Conservation (phyloP, 306 rosid genomes). For the Malus orientalis region DNA sequence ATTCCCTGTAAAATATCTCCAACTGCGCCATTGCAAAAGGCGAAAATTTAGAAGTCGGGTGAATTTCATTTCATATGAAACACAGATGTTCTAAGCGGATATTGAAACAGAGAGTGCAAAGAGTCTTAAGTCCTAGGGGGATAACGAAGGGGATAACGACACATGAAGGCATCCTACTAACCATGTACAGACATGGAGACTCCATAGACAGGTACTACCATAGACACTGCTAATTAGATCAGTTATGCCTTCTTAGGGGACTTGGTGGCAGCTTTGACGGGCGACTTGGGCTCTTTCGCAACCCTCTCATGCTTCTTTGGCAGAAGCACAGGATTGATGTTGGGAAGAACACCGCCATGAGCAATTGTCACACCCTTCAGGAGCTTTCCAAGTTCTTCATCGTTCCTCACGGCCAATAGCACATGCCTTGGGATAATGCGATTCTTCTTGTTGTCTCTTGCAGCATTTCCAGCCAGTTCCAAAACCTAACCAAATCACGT, state of each 20-base stretch:
- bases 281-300: constrained; percentile 32
- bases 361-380: constrained; percentile 44
- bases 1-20: neutral
- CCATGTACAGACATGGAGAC: neutral
- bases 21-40: neutral
- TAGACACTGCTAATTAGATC: neutral
- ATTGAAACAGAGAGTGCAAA: neutral
- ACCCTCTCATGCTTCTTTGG: constrained; percentile 27
- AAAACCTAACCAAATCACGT: constrained; percentile 25
- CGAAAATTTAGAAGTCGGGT: neutral
- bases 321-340: constrained; percentile 36
- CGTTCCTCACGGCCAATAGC: constrained; percentile 41
- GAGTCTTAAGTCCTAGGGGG: neutral
- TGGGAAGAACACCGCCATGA: constrained; percentile 40
- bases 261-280: constrained; percentile 26
- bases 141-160: neutral
- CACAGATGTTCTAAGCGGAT: neutral
- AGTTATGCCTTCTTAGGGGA: constrained; percentile 23
- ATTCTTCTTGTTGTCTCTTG: constrained; percentile 42
- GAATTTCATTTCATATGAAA: constrained; percentile 10
- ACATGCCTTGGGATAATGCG: constrained; percentile 42
- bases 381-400: constrained; percentile 47
- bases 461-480: constrained; percentile 56
- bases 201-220: constrained; percentile 1
- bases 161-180: constrained; percentile 8